phyloP scores from a whole-genome alignment of 352 stramenopile species.

The Aphanomyces astaci region DNA sequence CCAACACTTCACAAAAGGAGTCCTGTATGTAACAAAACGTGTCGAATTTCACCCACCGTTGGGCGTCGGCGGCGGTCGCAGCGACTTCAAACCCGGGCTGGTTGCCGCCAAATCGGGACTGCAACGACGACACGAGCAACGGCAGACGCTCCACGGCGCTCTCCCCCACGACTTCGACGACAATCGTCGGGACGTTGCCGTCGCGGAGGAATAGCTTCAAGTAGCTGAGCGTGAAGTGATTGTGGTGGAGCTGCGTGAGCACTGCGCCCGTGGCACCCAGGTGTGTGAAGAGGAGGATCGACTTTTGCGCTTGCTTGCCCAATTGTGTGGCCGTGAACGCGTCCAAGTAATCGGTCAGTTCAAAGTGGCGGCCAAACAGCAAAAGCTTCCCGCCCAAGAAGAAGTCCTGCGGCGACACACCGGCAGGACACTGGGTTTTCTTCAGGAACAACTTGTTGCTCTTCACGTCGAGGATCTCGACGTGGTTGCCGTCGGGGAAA shows the following conservation, averaged over 20 bases:
- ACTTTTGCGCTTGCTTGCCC: conserved; percentile 58
- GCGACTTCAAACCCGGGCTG: conserved; percentile 44
- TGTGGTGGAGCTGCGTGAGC: conserved; percentile 46
- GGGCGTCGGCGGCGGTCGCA: conserved; percentile 41
- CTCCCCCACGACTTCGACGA: conserved; percentile 66
- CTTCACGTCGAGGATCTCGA: conserved; percentile 86
- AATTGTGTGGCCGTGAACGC: conserved; percentile 62
- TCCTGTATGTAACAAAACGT: no score
- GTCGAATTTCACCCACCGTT: no score
- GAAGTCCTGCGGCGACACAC: conserved; percentile 67
- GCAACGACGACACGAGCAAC: conserved; percentile 39
- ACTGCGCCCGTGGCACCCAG: conserved; percentile 43
- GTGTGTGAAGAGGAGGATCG: conserved; percentile 53
- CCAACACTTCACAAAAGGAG: no score
- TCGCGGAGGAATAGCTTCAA: conserved; percentile 73
- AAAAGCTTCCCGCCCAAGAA: conserved; percentile 74
- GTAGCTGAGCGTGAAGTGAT: conserved; percentile 63
- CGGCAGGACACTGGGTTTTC: conserved; percentile 71
- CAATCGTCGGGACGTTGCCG: conserved; percentile 39
- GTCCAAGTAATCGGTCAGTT: conserved; percentile 81
- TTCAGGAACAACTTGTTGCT: conserved; percentile 87
- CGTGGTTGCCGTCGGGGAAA: conserved; percentile 64
- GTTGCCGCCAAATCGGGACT: conserved; percentile 36
- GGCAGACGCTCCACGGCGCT: conserved; percentile 62
- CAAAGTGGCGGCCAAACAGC: conserved; percentile 73